Conservation (phyloP, 2,329 filamentous ascomycete species). For the Zymoseptoria brevis region DNA sequence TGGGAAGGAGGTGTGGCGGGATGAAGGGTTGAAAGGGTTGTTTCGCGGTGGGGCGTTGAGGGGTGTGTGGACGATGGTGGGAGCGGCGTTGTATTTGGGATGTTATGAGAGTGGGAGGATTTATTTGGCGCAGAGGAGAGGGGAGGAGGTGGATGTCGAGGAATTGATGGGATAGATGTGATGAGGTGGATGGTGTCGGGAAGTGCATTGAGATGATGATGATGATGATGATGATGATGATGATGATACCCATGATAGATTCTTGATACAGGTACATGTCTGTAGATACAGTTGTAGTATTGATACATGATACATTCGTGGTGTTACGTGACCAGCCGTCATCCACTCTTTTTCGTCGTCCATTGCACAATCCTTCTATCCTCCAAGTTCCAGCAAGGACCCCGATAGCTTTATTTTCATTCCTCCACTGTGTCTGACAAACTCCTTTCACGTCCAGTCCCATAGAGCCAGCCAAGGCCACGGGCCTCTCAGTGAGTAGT, state of each 20-base stretch:
- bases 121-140: constrained; percentile 39
- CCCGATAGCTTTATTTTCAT: not conserved
- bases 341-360: not conserved
- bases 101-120: constrained; percentile 73
- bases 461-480: not conserved
- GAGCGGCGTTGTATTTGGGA: constrained; percentile 75
- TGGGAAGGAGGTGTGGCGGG: constrained; percentile 54
- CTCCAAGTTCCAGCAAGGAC: not conserved
- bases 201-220: not conserved
- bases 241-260: not conserved
- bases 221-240: too few relatives aligned
- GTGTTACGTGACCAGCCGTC: not conserved
- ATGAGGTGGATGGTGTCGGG: not conserved
- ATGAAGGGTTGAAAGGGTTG: constrained; percentile 63
- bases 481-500: not conserved
- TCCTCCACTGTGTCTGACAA: not conserved
- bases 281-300: not conserved
- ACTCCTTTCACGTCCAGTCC: not conserved
- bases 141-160: constrained; percentile 33
- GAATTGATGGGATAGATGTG: constrained; percentile 7
- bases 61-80: constrained; percentile 71
- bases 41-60: constrained; percentile 70
- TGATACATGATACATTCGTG: not conserved
- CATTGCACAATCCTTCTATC: not conserved
- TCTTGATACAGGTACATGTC: not conserved